phyloP scores from a whole-genome alignment of 768 basidiomycete species.

The Daedalea quercina region DNA sequence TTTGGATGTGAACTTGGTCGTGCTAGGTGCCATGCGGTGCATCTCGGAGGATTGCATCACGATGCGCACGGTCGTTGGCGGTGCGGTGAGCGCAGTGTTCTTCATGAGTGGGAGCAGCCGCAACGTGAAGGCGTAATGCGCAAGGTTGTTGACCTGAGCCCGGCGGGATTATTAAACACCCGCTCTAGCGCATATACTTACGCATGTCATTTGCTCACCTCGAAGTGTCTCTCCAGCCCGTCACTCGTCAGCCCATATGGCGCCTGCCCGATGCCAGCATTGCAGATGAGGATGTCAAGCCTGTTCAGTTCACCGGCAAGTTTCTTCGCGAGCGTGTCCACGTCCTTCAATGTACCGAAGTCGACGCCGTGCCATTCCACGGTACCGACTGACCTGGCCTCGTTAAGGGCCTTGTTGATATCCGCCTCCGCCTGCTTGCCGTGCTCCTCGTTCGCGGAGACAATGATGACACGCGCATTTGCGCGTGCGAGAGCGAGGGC shows the following conservation, averaged over 20 bases:
- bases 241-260: constrained; percentile 20
- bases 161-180: neutral
- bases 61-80: constrained; percentile 21
- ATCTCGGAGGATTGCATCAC: constrained; percentile 24
- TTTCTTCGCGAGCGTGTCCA: constrained; percentile 17
- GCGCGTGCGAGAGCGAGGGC: constrained; percentile 22
- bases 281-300: constrained; percentile 23
- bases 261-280: constrained; percentile 23
- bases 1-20: constrained; percentile 16
- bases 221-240: constrained; percentile 22
- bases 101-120: constrained; percentile 22
- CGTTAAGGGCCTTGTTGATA: constrained; percentile 19
- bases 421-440: constrained; percentile 20
- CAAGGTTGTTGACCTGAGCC: constrained; percentile 22
- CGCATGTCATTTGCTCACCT: constrained; percentile 10
- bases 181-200: neutral
- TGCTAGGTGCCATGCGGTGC: constrained; percentile 17
- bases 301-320: constrained; percentile 15
- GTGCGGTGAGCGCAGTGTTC: constrained; percentile 17
- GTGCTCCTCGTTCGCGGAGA: constrained; percentile 22
- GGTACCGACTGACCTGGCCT: constrained; percentile 15
- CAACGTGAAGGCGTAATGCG: constrained; percentile 20
- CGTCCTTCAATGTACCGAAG: constrained; percentile 16
- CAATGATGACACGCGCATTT: constrained; percentile 22
- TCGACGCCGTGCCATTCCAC: constrained; percentile 19